Conservation (phyloP, 2,329 filamentous ascomycete genomes). For the Aspergillus transmontanensis region DNA sequence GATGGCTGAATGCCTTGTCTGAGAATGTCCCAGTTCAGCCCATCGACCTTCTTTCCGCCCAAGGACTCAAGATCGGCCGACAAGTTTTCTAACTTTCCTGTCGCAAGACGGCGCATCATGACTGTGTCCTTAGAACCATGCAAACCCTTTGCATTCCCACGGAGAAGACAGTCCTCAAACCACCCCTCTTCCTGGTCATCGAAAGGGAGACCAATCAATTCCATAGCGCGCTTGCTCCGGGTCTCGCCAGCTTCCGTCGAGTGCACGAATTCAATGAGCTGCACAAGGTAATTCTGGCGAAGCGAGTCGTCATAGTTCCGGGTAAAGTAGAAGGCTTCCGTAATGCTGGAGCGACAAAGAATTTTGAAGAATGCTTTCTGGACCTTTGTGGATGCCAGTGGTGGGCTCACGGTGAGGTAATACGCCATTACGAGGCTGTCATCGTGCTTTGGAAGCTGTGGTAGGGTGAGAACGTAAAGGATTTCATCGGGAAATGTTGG, state of each 20-base stretch:
- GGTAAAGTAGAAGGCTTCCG: conserved; percentile 74
- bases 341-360: conserved; percentile 66
- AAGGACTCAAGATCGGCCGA: conserved; percentile 39
- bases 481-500: conserved; percentile 85
- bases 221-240: conserved; percentile 61
- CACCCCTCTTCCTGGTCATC: conserved; percentile 70
- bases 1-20: conserved; percentile 37
- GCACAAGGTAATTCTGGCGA: conserved; percentile 67
- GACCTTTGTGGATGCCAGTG: conserved; percentile 65
- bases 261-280: conserved; percentile 64
- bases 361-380: conserved; percentile 70
- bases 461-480: conserved; percentile 65
- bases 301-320: conserved; percentile 64
- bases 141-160: conserved; percentile 65
- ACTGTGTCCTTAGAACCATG: conserved; percentile 72
- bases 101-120: conserved; percentile 72
- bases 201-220: conserved; percentile 75
- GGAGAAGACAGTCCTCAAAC: conserved; percentile 69
- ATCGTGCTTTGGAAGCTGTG: conserved; percentile 60
- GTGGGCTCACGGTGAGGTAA: conserved; percentile 74
- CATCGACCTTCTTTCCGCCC: conserved; percentile 50
- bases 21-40: conserved; percentile 56
- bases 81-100: conserved; percentile 53
- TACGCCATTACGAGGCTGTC: conserved; percentile 72
- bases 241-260: conserved; percentile 38